Evolutionary conservation across 2,329 filamentous ascomycete genomes (phyloP), one percentile per base, ranked within the genome.

Genomic region (Seiridium cupressi): DNA sequence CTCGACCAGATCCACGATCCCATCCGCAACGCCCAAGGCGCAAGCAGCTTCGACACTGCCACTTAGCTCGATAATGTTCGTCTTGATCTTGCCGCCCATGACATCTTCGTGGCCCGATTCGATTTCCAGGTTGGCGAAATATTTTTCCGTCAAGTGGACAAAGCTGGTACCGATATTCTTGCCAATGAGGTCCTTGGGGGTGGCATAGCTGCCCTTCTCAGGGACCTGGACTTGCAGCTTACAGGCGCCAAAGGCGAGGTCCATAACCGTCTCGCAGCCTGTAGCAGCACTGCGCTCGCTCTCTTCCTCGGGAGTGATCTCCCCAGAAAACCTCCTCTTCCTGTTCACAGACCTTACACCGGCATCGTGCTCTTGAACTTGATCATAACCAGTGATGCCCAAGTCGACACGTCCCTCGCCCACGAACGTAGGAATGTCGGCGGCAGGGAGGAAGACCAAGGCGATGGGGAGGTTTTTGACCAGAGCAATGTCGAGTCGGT

Each of bases 21-120:
- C 95, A 73, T 98, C 94, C 48, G 95, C 95, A 35, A 98, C 93
- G 57, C 95, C 95, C 58, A 99, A 81, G 26, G 95, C 94, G 73
- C 95, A 99, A 44, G 95, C 94, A 56, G 95, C 94, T 79, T 99
- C 95, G 40, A 99, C 95, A 81, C 94, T 98, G 13, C 95, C 95
- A 65, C 94, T 95, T 62, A 98, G 85, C 76, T 95, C 96, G 70
- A 97, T 92, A 69, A 99, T 93, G 71, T 92, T 93, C 8, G 95
- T 98, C 69, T 83, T 86, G 67, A 96, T 75, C 74, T 89, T 89
- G n/a, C 68, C 70, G 11, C 63, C 60, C 8, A 66, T 64, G 57
- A 72, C 71, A 13, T 73, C 71, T n/a, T 56, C 56, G 42, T 67
- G 73, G 56, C 81, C 79, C 47, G 80, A 74, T 58, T 81, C 79